A percentile compares a stretch with the other conserved stretches of the same genome.
Conservation (phyloP, 768 basidiomycete genomes). For the Hydnomerulius pinastri region DNA sequence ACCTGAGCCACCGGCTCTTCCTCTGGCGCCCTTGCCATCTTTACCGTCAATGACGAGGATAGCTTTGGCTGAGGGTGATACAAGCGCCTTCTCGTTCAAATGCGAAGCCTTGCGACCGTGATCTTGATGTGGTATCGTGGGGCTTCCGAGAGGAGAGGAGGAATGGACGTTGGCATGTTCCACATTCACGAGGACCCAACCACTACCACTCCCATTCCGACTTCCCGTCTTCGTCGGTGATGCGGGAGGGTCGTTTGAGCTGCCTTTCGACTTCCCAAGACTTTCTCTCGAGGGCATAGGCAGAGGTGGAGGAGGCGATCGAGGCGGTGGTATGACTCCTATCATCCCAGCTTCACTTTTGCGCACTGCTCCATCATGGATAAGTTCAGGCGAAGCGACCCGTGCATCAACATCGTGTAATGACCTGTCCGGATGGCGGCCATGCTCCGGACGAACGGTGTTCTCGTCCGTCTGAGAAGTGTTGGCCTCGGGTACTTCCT, state of each 20-base stretch:
- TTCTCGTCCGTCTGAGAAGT: conserved; percentile 27
- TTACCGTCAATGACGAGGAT: conserved; percentile 63
- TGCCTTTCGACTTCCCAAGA: conserved; percentile 21
- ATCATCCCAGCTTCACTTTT: conserved; percentile 69
- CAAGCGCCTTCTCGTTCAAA: conserved; percentile 29
- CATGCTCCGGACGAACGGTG: conserved; percentile 27
- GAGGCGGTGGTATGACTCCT: conserved; percentile 45
- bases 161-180: conserved; percentile 37
- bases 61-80: conserved; percentile 58
- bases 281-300: conserved; percentile 30
- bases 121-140: conserved; percentile 32
- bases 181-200: conserved; percentile 69
- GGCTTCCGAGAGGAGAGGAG: conserved; percentile 23
- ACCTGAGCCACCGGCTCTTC: conserved; percentile 31
- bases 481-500: conserved; percentile 41
- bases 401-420: conserved; percentile 53
- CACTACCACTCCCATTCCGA: conserved; percentile 45
- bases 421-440: conserved; percentile 32
- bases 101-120: conserved; percentile 30
- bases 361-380: conserved; percentile 43
- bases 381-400: conserved; percentile 55
- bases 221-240: conserved; percentile 37
- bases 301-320: conserved; percentile 24
- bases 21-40: conserved; percentile 37
- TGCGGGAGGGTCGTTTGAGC: conserved; percentile 24